Conservation (phyloP, 2,329 filamentous ascomycete genomes). For the Ceratocystis eucalypticola region DNA sequence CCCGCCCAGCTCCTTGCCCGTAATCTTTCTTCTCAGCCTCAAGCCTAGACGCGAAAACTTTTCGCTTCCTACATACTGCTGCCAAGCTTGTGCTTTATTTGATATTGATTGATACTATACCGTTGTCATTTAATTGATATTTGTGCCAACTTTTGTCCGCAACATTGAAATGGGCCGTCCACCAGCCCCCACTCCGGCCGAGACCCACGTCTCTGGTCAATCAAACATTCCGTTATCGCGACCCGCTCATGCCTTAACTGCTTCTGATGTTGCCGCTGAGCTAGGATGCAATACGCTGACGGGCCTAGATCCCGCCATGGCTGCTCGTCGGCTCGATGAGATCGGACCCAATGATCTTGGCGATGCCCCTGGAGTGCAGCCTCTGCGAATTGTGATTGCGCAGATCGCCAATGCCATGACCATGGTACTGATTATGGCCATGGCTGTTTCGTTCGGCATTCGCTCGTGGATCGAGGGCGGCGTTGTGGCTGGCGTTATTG, state of each 20-base stretch:
- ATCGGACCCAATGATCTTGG: conserved; percentile 47
- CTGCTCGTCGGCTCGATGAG: conserved; percentile 35
- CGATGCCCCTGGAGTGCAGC: conserved; percentile 34
- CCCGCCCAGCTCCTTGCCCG: background rate
- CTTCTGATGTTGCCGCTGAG: conserved; percentile 37
- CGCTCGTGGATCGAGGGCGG: conserved; percentile 39
- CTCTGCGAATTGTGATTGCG: conserved; percentile 43
- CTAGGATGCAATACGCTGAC: conserved; percentile 39
- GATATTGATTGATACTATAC: too few relatives aligned
- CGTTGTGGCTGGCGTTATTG: conserved; percentile 38
- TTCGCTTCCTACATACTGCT: too few relatives aligned
- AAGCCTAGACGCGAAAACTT: too few relatives aligned
- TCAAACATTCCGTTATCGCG: conserved; percentile 33
- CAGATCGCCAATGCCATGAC: conserved; percentile 50
- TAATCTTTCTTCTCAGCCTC: too few relatives aligned
- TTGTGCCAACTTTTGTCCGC: too few relatives aligned
- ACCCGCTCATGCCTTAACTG: conserved; percentile 44
- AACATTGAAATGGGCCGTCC: background rate
- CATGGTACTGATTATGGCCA: conserved; percentile 44
- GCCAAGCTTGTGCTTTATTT: too few relatives aligned
- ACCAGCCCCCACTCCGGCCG: conserved; percentile 1
- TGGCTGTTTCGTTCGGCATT: conserved; percentile 40
- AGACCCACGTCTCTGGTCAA: conserved; percentile 26
- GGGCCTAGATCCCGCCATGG: conserved; percentile 41
- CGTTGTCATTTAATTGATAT: background rate